Evolutionary conservation across 495 filamentous ascomycete species (phyloP), one percentile per base, ranked within the genome.

Genomic region (Margaritispora aquatica): DNA sequence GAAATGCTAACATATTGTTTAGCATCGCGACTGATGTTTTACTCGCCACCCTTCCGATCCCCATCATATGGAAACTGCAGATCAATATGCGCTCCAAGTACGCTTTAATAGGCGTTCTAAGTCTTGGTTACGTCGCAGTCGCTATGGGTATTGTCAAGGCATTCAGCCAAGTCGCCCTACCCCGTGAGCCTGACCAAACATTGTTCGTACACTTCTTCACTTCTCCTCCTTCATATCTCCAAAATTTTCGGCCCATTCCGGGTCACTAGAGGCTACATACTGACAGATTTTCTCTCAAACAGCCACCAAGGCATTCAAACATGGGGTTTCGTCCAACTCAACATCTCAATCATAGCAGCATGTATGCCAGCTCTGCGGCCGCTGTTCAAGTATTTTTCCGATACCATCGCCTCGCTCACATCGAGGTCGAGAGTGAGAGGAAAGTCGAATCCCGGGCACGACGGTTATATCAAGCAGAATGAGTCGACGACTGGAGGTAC

Each of bases 21-120:
- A n/a, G n/a, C 21, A 58, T 62, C 20, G 26, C 54, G 17, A 54
- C 60, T 4, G 77, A 80, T 60, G 48, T 78, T 13, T 58, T 74
- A 1, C 73, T 78, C 54, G 73, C 76, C 2, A 29, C 73, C 19
- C 58, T 79, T 1, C 76, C 77, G 1, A 65, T 73, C 9, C 69
- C 75, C 1, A 77, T 80, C 69, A 56, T 73, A 10, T 78, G 76
- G 61, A 71, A 75, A 24, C 63, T 77, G 8, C 68, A 78, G 63
- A 71, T 80, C 49, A 76, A 75, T 58, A 51, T 61, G 13, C 68
- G 69, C n/a, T 68, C 68, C 15, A 78, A 76, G 54, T 62, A 64
- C 7, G 71, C 72, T 1, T 62, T 80, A 21, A 66, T 75, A 17
- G 71, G 67, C 29, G 74, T 79, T 24, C 61, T 81, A 7, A 66